Evolutionary conservation across 805 yeast species (phyloP).

Genomic region (Osmozyma mogii): DNA sequence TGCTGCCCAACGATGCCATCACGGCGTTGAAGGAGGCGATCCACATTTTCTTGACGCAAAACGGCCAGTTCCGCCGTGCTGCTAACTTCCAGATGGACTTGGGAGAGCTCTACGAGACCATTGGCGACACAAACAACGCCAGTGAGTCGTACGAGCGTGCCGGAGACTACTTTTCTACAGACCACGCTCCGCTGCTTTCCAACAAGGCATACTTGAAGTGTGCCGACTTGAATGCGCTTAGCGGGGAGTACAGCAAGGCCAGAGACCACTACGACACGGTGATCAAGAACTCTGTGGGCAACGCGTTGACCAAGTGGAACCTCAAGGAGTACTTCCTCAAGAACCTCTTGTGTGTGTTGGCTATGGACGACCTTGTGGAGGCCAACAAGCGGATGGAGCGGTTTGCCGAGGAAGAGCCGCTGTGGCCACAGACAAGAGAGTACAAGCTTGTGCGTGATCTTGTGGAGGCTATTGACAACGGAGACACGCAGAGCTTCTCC

Average conservation of each 20-base stretch:
- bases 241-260: constrained; percentile 68
- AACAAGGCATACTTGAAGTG: constrained; percentile 83
- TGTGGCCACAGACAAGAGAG: constrained; percentile 72
- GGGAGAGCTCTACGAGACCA: constrained; percentile 75
- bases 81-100: constrained; percentile 91
- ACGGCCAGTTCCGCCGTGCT: constrained; percentile 94
- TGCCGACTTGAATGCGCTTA: constrained; percentile 74
- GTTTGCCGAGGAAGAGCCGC: constrained; percentile 63
- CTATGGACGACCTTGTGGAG: constrained; percentile 80
- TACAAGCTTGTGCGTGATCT: constrained; percentile 58
- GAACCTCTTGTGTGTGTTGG: constrained; percentile 73
- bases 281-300: constrained; percentile 67
- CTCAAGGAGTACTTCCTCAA: constrained; percentile 87
- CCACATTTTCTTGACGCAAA: constrained; percentile 65
- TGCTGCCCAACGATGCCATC: constrained; percentile 71
- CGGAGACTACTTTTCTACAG: constrained; percentile 92
- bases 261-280: constrained; percentile 69
- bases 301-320: constrained; percentile 78
- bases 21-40: constrained; percentile 70
- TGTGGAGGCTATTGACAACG: constrained; percentile 66
- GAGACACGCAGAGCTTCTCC: constrained; percentile 71
- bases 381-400: constrained; percentile 65
- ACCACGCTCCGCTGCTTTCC: constrained; percentile 84
- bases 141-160: constrained; percentile 70
- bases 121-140: constrained; percentile 63